phyloP scores from a whole-genome alignment of 1,284 basidiomycete genomes.

The Waitea zeae region DNA sequence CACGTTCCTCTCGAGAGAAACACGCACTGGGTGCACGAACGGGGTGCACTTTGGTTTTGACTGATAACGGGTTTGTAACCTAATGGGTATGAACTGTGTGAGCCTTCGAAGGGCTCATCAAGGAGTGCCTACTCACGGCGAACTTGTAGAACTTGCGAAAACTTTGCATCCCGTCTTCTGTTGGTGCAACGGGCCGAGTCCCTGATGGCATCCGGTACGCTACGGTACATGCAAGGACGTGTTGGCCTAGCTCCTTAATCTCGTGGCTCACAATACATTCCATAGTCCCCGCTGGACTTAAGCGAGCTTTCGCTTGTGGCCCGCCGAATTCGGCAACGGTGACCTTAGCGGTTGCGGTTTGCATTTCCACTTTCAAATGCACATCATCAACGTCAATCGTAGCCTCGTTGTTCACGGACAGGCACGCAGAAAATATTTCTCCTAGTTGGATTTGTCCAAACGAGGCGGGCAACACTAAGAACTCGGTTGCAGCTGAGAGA shows the following conservation, averaged over 20 bases:
- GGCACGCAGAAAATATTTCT: constrained; percentile 63
- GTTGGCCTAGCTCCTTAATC: constrained; percentile 72
- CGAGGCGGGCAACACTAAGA: constrained; percentile 57
- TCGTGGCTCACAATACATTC: constrained; percentile 58
- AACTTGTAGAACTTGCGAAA: constrained; percentile 87
- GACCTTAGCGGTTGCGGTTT: constrained; percentile 50
- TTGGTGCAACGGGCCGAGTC: constrained; percentile 23
- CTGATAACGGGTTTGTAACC: constrained; percentile 78
- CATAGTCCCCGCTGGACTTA: constrained; percentile 37
- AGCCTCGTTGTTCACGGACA: constrained; percentile 66
- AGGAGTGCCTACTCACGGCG: constrained; percentile 31
- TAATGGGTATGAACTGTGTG: constrained; percentile 12
- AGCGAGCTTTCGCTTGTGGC: constrained; percentile 17
- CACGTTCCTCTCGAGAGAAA: constrained; percentile 40
- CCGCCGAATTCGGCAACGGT: constrained; percentile 47
- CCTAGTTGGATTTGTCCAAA: constrained; percentile 71
- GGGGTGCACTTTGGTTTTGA: constrained; percentile 77
- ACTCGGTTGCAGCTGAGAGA: constrained; percentile 49
- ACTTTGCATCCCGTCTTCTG: constrained; percentile 44
- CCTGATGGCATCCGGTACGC: constrained; percentile 48
- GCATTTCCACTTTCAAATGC: constrained; percentile 53
- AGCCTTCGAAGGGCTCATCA: background rate
- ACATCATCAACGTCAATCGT: constrained; percentile 40
- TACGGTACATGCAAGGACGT: constrained; percentile 63
- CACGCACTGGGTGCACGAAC: constrained; percentile 56